Conservation (phyloP, 1,139 yeast genomes). For the Kazachstania sp. region DNA sequence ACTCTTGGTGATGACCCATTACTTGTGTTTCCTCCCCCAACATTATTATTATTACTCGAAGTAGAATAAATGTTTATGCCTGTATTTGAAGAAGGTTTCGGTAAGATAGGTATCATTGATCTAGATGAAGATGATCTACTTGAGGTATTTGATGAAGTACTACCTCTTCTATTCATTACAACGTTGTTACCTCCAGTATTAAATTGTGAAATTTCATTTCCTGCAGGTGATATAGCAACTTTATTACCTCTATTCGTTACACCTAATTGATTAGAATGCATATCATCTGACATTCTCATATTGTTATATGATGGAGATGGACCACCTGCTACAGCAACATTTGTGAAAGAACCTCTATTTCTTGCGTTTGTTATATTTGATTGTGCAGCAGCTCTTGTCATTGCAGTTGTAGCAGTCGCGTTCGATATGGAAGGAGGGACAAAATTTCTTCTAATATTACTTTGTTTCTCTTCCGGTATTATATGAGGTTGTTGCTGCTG, state of each 20-base stretch:
- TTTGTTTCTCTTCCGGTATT: not conserved
- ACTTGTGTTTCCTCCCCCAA: constrained; percentile 7
- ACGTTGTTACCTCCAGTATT: constrained; percentile 3
- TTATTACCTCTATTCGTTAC: not conserved
- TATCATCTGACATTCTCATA: not conserved
- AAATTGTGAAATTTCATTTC: constrained; percentile 6
- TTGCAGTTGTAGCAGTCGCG: constrained; percentile 11
- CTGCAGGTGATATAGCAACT: not conserved
- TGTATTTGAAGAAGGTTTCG: constrained; percentile 25
- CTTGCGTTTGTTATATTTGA: constrained; percentile 8
- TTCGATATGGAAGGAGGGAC: constrained; percentile 8
- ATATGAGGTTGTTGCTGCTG: not conserved
- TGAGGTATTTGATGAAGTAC: constrained; percentile 27
- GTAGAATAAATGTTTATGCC: not conserved
- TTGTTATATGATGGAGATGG: not conserved
- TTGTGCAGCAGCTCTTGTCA: constrained; percentile 8
- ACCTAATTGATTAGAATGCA: constrained; percentile 3
- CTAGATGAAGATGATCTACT: constrained; percentile 27
- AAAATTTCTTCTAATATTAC: constrained; percentile 7
- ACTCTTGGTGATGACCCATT: constrained; percentile 27
- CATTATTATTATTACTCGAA: constrained; percentile 6
- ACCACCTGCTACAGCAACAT: not conserved
- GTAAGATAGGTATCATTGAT: constrained; percentile 30
- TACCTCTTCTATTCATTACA: constrained; percentile 23
- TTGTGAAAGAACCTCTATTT: constrained; percentile 4